phyloP scores from a whole-genome alignment of 2,329 filamentous ascomycete genomes.

The Daldinia eschscholtzii region DNA sequence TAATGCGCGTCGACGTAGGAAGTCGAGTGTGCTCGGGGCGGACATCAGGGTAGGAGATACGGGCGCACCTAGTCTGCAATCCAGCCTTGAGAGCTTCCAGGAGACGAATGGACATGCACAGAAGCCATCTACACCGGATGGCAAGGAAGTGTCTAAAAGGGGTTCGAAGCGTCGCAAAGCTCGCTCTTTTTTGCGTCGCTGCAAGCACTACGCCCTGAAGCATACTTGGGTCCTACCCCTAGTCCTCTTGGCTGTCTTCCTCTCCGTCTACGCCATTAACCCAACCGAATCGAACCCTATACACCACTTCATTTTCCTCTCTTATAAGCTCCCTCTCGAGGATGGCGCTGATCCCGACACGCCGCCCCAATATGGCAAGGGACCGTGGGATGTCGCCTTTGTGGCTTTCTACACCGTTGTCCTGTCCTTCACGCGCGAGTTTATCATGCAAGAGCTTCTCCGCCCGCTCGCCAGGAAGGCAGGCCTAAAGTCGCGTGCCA shows the following conservation, averaged over 20 bases:
- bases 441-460: constrained; percentile 92
- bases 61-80: constrained; percentile 66
- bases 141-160: constrained; percentile 55
- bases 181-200: constrained; percentile 66
- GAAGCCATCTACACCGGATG: constrained; percentile 42
- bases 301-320: constrained; percentile 87
- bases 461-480: constrained; percentile 78
- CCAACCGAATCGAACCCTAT: constrained; percentile 84
- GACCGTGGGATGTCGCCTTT: constrained; percentile 86
- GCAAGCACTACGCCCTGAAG: constrained; percentile 64
- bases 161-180: constrained; percentile 68
- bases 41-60: constrained; percentile 69
- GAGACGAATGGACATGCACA: constrained; percentile 43
- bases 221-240: constrained; percentile 76
- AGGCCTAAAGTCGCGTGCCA: constrained; percentile 78
- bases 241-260: constrained; percentile 72
- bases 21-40: constrained; percentile 67
- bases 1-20: constrained; percentile 63
- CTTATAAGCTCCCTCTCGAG: constrained; percentile 77
- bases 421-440: constrained; percentile 93
- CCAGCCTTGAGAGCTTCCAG: constrained; percentile 63
- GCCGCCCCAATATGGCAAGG: constrained; percentile 84
- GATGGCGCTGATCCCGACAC: constrained; percentile 56
- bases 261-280: constrained; percentile 78
- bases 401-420: constrained; percentile 91